Evolutionary conservation across 306 rosid genomes (phyloP).

Genomic region (Herpetospermum pedunculosum): DNA sequence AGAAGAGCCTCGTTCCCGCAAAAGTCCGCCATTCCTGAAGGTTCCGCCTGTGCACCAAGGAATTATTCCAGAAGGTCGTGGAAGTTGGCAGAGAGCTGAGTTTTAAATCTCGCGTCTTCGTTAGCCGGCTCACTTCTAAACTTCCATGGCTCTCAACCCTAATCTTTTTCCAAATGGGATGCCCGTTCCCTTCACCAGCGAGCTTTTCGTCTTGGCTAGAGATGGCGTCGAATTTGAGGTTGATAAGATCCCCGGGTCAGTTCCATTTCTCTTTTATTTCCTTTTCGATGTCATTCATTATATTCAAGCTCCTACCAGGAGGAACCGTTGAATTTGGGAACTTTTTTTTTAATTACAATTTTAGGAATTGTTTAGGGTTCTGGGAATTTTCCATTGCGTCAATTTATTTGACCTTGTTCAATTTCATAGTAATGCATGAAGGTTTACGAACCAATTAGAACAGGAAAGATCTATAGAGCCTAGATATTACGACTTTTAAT

Average conservation of each 20-base stretch:
- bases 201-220: conserved; percentile 86
- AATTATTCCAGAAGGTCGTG: conserved; percentile 2
- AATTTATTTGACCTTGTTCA: neutral
- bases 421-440: neutral
- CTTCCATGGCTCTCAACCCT: conserved; percentile 77
- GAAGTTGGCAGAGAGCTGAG: conserved; percentile 1
- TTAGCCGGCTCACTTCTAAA: neutral
- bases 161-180: conserved; percentile 65
- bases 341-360: neutral
- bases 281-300: too few species aligned
- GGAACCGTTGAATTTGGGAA: neutral
- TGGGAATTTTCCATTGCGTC: neutral
- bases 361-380: neutral
- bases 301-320: too few species aligned
- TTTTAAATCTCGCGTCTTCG: neutral
- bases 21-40: neutral
- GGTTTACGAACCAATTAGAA: neutral
- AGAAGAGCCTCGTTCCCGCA: neutral
- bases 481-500: neutral
- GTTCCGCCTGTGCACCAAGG: neutral
- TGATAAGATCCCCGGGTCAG: conserved; percentile 90
- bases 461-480: neutral
- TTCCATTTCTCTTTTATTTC: neutral
- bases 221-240: conserved; percentile 88
- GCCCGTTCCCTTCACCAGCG: conserved; percentile 81